Base-by-base conservation (phyloP, 805 yeast genomes). In the Pichia occidentalis region DNA sequence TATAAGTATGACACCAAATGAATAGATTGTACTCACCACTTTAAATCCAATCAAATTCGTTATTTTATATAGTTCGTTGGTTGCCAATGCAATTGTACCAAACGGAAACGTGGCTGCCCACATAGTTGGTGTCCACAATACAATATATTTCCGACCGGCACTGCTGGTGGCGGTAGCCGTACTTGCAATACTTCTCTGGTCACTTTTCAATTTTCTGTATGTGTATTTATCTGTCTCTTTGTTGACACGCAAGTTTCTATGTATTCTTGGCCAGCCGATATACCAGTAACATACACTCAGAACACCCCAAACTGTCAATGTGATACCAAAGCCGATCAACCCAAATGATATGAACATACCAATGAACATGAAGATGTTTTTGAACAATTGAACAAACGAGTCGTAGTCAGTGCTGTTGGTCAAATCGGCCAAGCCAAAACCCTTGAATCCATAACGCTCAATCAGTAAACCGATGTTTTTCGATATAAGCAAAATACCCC, bases 81-180 rank as follows among this genome's bases (percentile, higher is more conserved):
- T 69, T 2, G 85, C 75, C 11, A 81, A 55, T 0, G 80, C 66
- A 80, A 84, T 77, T 0, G 94, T 85, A 2, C 95, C 96, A 49
- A 86, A 51, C 4, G 95, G 96, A 78, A 87, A 87, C 46, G 95
- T 83, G 66, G 83, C 73, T 13, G 87, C 77, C 95, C 95, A 84
- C 75, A 77, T 76, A 1, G 73, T 69, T 45, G 67, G 66, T 21
- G 65, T 62, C 61, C 75, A 78, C 23, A 20, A 20, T 7, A 29
- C 23, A 24, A 22, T 16, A 11, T 29, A 20, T 11, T 19, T 34
- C 7, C 10, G 11, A 14, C 17, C 24, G n/a, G 24, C 7, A 16
- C 17, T n/a, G 6, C 14, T 16, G 10, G 18, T n/a, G 4, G 18
- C 30, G 18, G 14, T 20, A n/a, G 7, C 30, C 11, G 14, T 20